These are phyloP conservation scores for Elongisporangium anandrum DNA, from an alignment of 352 stramenopile genomes.

Conservation along the genomic window DNA sequence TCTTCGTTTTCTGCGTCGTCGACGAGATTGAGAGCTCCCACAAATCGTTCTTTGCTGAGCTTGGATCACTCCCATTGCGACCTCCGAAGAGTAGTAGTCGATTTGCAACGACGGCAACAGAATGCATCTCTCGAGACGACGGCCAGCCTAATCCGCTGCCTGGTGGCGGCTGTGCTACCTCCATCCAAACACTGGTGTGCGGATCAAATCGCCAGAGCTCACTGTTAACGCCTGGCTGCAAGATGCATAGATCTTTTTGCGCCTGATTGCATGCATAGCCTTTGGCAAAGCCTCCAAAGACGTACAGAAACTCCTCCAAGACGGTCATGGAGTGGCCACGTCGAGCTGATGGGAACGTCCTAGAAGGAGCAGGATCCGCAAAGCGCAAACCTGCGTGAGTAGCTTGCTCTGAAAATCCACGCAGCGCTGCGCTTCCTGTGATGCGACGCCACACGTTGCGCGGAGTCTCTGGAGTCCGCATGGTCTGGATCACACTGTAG, in stretches of 20 bases:
- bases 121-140: constrained; percentile 52
- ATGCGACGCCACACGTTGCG: constrained; percentile 39
- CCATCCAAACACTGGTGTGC: constrained; percentile 42
- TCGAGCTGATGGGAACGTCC: constrained; percentile 40
- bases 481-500: constrained; percentile 26
- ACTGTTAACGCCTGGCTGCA: constrained; percentile 37
- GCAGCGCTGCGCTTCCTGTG: constrained; percentile 15
- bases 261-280: constrained; percentile 55
- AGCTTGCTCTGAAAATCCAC: constrained; percentile 25
- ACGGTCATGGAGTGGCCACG: constrained; percentile 56
- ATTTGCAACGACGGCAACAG: constrained; percentile 32
- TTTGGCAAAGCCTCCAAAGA: constrained; percentile 59
- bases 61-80: constrained; percentile 19
- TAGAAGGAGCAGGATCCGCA: constrained; percentile 22
- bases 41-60: constrained; percentile 41
- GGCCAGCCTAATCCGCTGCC: constrained; percentile 11
- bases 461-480: constrained; percentile 28
- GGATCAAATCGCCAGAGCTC: constrained; percentile 71
- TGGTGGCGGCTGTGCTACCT: constrained; percentile 13
- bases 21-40: constrained; percentile 63
- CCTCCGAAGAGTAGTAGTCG: constrained; percentile 64
- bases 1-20: constrained; percentile 19
- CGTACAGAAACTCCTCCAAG: constrained; percentile 43
- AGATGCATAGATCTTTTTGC: constrained; percentile 36
- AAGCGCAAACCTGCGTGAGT: constrained; percentile 26